These are phyloP conservation scores for Phytophthora podocarpi DNA, from an alignment of 352 stramenopile genomes.

Conservation along the genomic window DNA sequence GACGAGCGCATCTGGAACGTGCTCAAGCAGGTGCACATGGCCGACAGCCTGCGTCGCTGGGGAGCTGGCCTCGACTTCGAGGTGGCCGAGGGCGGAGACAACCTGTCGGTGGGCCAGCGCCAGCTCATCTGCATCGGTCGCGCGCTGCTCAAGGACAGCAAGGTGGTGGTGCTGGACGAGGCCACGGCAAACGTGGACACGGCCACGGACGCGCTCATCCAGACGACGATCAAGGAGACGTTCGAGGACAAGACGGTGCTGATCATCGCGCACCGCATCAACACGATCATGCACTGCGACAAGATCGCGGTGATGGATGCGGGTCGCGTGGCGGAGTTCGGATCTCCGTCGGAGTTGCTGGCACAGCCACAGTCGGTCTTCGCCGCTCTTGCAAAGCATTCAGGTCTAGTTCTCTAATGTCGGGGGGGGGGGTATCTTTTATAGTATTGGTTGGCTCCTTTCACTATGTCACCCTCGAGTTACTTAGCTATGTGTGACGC, in stretches of 20 bases:
- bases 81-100: constrained; percentile 92
- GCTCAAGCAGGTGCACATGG: constrained; percentile 70
- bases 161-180: constrained; percentile 96
- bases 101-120: constrained; percentile 94
- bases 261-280: constrained; percentile 94
- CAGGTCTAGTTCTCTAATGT: no score
- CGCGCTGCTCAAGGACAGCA: constrained; percentile 89
- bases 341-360: constrained; percentile 80
- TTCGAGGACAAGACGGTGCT: constrained; percentile 92
- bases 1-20: constrained; percentile 75
- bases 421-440: no score
- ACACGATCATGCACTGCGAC: constrained; percentile 94
- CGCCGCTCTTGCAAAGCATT: constrained; percentile 33
- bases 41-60: constrained; percentile 53
- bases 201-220: constrained; percentile 56
- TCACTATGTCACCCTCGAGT: no score
- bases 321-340: constrained; percentile 90
- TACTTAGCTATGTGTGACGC: no score
- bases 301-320: constrained; percentile 90
- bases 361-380: constrained; percentile 81
- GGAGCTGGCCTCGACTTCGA: constrained; percentile 77
- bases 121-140: constrained; percentile 96
- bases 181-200: constrained; percentile 89
- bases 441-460: no score
- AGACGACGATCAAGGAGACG: constrained; percentile 83